Evolutionary conservation across 2,329 filamentous ascomycete genomes (phyloP), one percentile per base, ranked within the genome.

Genomic region (Colletotrichum sp.): DNA sequence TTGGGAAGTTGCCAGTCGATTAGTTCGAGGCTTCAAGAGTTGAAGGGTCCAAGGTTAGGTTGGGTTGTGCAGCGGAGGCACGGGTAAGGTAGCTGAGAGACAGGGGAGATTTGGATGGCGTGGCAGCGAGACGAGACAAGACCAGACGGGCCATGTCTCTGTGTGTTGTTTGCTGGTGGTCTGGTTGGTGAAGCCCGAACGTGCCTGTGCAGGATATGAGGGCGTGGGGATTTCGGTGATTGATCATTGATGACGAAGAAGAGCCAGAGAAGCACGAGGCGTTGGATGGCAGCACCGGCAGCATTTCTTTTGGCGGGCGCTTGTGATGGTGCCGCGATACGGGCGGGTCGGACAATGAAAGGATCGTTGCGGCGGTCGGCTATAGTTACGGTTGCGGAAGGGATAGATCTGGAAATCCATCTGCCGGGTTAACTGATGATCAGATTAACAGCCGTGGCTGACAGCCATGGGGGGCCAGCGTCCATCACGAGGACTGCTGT

Each of bases 91-190:
- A 36, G 49, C 63, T 44, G 16, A 57, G n/a, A 22, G 30, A 55
- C 22, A 22, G 44, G 44, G 44, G 44, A 49, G 44, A 44, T 55
- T 49, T 22, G 30, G 15, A 67, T 70, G 39, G 71, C 39, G 62
- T 71, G 68, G 61, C 72, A 75, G 61, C 34, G 67, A 74, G 72
- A 75, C 49, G 25, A 75, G 68, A 64, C 67, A 59, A 69, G 36
- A 66, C 72, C 68, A 66, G 52, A 66, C 72, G 22, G 59, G 29
- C 30, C 36, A n/a, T 67, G 69, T 67, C 62, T 72, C 69, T 39
- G 57, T n/a, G 19, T n/a, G 44, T 49, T 49, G n/a, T 22, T 49
- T 22, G 44, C 44, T 8, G 44, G n/a, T 49, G 44, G 44, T 49
- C 44, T 65, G 32, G 59, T 59, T 65, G 32, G 59, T 49, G 57